phyloP scores from a whole-genome alignment of 1,284 basidiomycete species.

The Rhodotorula sp. region DNA sequence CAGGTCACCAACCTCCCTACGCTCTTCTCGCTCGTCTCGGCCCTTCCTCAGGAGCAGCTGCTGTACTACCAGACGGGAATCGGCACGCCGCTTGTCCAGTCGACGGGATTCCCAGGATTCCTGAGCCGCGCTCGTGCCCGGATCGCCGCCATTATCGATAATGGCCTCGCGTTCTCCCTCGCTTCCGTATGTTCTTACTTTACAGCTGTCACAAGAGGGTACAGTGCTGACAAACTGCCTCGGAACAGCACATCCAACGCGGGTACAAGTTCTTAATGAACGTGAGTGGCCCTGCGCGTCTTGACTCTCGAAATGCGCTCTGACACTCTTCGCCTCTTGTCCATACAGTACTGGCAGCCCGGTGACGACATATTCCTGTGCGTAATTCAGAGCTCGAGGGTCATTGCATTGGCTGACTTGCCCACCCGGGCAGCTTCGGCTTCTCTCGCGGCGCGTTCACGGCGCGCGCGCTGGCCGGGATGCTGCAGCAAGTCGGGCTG shows the following conservation, averaged over 20 bases:
- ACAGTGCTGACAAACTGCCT: too few species aligned
- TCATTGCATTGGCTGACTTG: neutral
- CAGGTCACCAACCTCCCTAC: slow-evolving; percentile 21
- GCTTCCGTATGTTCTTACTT: neutral
- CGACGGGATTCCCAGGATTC: neutral
- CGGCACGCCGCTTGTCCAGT: neutral
- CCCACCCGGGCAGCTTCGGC: slow-evolving; percentile 43
- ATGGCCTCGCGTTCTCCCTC: slow-evolving; percentile 11
- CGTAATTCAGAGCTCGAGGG: neutral
- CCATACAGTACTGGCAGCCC: slow-evolving; percentile 22
- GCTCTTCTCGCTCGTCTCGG: neutral
- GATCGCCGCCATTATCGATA: slow-evolving; percentile 3
- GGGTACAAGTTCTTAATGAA: slow-evolving; percentile 50
- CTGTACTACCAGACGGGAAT: slow-evolving; percentile 22
- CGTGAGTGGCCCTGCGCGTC: neutral
- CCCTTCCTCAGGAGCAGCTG: slow-evolving; percentile 9
- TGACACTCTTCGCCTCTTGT: neutral
- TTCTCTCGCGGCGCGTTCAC: slow-evolving; percentile 49
- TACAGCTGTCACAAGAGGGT: too few species aligned
- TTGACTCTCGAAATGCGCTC: too few species aligned
- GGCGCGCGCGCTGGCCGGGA: slow-evolving; percentile 52
- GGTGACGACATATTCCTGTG: slow-evolving; percentile 50
- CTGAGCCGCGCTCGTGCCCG: neutral
- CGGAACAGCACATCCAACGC: slow-evolving; percentile 49
- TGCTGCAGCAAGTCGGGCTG: slow-evolving; percentile 49